A percentile compares a stretch with the other conserved stretches of the same genome.
These are phyloP conservation scores for Pulveroboletus sp. DNA, from an alignment of 768 basidiomycete species.

Conservation along the genomic window DNA sequence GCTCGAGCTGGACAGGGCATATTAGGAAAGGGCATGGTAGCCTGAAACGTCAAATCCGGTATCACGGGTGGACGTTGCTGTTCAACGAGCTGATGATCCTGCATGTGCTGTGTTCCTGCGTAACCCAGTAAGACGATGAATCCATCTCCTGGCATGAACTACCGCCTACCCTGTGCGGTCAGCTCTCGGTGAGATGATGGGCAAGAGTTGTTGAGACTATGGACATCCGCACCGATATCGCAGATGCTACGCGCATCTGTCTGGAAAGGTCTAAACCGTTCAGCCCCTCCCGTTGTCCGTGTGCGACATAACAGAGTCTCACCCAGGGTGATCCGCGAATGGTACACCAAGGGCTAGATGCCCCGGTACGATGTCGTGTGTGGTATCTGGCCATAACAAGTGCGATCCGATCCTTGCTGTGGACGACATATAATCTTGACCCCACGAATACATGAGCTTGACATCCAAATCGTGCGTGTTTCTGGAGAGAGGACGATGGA, in stretches of 20 bases:
- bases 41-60: neutral
- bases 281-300: neutral
- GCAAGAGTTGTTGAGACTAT: neutral
- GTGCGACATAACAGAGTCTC: neutral
- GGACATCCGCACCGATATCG: neutral
- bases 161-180: constrained; percentile 1
- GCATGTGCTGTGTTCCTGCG: neutral
- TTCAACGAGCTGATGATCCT: neutral
- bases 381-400: neutral
- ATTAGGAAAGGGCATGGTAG: neutral
- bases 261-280: neutral
- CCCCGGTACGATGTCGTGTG: neutral
- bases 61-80: neutral
- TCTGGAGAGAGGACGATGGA: neutral
- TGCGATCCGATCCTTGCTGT: too few relatives aligned
- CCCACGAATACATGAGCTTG: neutral
- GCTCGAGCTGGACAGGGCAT: neutral
- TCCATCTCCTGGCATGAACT: neutral
- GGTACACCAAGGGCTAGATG: neutral
- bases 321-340: neutral
- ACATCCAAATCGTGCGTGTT: neutral
- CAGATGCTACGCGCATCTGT: neutral
- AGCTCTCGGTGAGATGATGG: neutral
- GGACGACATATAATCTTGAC: neutral
- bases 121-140: neutral